Percentiles rank a stretch among this genome's conserved stretches.
phyloP scores from a whole-genome alignment of 441 rosid genomes.

The Arabidopsis lyrata region DNA sequence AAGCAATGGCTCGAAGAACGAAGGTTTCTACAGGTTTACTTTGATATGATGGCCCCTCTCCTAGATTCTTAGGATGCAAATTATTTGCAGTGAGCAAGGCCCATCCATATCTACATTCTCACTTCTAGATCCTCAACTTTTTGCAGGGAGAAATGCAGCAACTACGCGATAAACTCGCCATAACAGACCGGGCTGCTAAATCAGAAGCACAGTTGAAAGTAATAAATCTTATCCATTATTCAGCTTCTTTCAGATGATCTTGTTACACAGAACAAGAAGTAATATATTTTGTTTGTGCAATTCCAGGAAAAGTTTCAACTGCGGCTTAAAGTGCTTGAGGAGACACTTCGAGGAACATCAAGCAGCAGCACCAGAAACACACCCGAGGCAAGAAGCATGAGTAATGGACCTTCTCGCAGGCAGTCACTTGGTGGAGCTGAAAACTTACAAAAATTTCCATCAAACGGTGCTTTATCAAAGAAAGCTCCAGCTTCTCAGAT shows the following conservation, averaged over 20 bases:
- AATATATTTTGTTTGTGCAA: neutral
- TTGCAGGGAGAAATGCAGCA: conserved; percentile 98
- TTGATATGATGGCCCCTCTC: conserved; percentile 31
- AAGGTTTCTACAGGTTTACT: conserved; percentile 87
- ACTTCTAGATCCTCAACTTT: neutral
- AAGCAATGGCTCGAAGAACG: conserved; percentile 99
- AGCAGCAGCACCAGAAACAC: conserved; percentile 54
- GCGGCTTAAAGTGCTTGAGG: conserved; percentile 95
- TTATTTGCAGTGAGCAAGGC: conserved; percentile 20
- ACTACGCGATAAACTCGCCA: conserved; percentile 92
- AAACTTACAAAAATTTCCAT: conserved; percentile 63
- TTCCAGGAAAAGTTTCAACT: conserved; percentile 87
- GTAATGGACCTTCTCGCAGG: conserved; percentile 91
- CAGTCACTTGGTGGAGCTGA: conserved; percentile 97
- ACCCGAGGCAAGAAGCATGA: conserved; percentile 72
- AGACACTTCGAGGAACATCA: conserved; percentile 80
- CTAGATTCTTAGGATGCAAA: conserved; percentile 22
- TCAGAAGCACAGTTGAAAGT: conserved; percentile 97
- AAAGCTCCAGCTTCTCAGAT: conserved; percentile 60
- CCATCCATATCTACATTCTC: neutral
- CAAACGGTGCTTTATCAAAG: conserved; percentile 83
- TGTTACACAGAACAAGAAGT: conserved; percentile 12
- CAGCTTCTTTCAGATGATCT: conserved; percentile 12
- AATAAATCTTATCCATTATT: conserved; percentile 34
- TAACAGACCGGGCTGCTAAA: conserved; percentile 86